Conservation (phyloP, 768 basidiomycete species). For the Pholiota molesta region DNA sequence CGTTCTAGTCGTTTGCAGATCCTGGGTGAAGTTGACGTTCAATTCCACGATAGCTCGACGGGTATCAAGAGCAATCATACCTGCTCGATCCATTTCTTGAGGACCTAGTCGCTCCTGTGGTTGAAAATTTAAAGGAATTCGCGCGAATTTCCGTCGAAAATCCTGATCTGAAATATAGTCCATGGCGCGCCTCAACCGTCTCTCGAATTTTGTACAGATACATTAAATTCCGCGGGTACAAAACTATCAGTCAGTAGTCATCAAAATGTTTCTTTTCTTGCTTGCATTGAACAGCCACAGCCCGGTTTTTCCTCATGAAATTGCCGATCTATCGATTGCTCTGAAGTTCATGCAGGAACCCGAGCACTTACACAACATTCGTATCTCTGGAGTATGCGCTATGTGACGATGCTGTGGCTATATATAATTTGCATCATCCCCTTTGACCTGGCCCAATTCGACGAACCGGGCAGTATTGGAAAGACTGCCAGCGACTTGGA, state of each 20-base stretch:
- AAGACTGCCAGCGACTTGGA: slow-evolving; percentile 63
- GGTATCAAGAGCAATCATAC: slow-evolving; percentile 93
- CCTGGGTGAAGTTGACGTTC: background rate
- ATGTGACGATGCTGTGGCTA: slow-evolving; percentile 89
- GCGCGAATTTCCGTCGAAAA: slow-evolving; percentile 44
- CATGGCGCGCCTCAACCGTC: slow-evolving; percentile 51
- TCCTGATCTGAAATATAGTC: slow-evolving; percentile 30
- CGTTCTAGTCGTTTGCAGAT: slow-evolving; percentile 24
- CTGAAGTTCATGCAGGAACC: slow-evolving; percentile 62
- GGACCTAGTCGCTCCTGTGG: slow-evolving; percentile 72
- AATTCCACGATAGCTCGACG: slow-evolving; percentile 62
- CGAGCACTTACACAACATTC: slow-evolving; percentile 43
- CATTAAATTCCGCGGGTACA: slow-evolving; percentile 88
- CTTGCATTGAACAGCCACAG: slow-evolving; percentile 41
- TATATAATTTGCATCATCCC: slow-evolving; percentile 93
- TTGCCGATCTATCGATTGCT: slow-evolving; percentile 78
- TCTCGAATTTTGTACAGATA: slow-evolving; percentile 74
- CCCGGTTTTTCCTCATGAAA: slow-evolving; percentile 92
- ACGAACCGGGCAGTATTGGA: slow-evolving; percentile 55
- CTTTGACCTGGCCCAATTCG: slow-evolving; percentile 87
- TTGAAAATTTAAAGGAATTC: slow-evolving; percentile 61
- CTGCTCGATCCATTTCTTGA: slow-evolving; percentile 91
- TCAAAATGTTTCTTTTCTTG: slow-evolving; percentile 6
- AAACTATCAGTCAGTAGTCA: slow-evolving; percentile 76
- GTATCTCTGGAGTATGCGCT: slow-evolving; percentile 79